Base-by-base conservation (phyloP, 129 eudicot genomes). In the Erigeron canadensis region DNA sequence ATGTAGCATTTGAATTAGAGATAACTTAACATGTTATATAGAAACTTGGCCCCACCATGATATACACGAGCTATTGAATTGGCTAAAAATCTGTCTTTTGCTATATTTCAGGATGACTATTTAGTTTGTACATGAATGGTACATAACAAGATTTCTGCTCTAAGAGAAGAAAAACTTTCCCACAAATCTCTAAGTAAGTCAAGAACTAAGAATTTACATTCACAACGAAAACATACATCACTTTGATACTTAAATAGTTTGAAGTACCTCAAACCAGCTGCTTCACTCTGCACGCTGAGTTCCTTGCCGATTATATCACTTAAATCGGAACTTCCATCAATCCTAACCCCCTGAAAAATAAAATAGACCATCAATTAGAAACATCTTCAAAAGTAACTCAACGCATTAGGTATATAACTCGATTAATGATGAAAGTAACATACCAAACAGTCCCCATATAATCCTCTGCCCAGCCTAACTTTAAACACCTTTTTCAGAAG, bases 361-460 rank as follows among this genome's bases (percentile, higher is more conserved):
- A 53, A n/a, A 12, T 16, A 48, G 4, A 15, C 58, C 60, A 47
- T 38, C 17, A 46, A 47, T 19, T 9, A 37, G 37, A 18, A 40
- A 41, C 6, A 2, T 43, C 46, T 63, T 50, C 50, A 41, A 39
- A 17, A 50, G 17, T 48, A 50, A 62, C 17, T 23, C 34, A 37
- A 56, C 56, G 38, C 46, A 65, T 56, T 23, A 12, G 21, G 18
- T 53, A 22, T n/a, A 22, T n/a, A 28, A 67, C 57, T 44, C 10
- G 39, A 65, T 65, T n/a, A 38, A 39, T 10, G 42, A 72, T 71
- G 45, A 56, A 66, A 45, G 42, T 17, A 46, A 67, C 51, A 73
- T 91, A 91, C 97, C 87, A 91, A 81, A 74, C 97, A 91, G 46
- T 88, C 89, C 67, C 97, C 97, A 38, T 88, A 91, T 67, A 91